Evolutionary conservation across 1,284 basidiomycete species (phyloP), one percentile per base, ranked within the genome.

Genomic region (Caloboletus firmus): DNA sequence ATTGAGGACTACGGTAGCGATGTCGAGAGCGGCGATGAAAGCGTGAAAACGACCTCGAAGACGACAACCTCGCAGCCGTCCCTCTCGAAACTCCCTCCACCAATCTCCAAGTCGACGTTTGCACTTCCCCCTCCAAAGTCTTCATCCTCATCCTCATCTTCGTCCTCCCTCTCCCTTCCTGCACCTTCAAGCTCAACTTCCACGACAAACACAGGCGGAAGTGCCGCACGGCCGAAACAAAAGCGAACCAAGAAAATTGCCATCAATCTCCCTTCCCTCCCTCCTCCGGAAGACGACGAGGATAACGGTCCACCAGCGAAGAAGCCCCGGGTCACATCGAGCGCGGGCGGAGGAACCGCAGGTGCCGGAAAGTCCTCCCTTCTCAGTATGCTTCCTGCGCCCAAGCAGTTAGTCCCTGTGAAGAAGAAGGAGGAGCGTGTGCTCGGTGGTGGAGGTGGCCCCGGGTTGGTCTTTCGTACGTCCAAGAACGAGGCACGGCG

Each of bases 1-100:
- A 76, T 89, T 52, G 84, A 85, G 64, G 79, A 77, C 76, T 91
- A 91, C 62, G 86, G 85, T 56, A 89, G 85, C 69, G 85, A 79
- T 67, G 81, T 77, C 62, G 83, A 84, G 57, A 75, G 74, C 60
- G 80, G 80, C 50, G 71, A 75, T 44, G 82, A 85, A 51, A 46
- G 45, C 45, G 37, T 55, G 24, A 45, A 59, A 17, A 22, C 55
- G 31, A 55, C 66, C 28, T 22, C 61, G 18, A 47, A 34, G 42
- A 26, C 40, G 28, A 34, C 26, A 1, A 28, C 26, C 30, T 30
- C 26, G 2, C 30, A 24, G n/a, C 12, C 20, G 4, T 28, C 57
- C 5, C 52, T 54, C 28, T 46, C 62, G n/a, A 66, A 52, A 67
- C 70, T 30, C 65, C 72, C 47, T 66, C 72, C 59, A 32, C 56